Percentiles rank a stretch among this genome's conserved stretches.
These are phyloP conservation scores for Aschersonia sp. DNA, from an alignment of 2,329 filamentous ascomycete genomes.

Conservation along the genomic window DNA sequence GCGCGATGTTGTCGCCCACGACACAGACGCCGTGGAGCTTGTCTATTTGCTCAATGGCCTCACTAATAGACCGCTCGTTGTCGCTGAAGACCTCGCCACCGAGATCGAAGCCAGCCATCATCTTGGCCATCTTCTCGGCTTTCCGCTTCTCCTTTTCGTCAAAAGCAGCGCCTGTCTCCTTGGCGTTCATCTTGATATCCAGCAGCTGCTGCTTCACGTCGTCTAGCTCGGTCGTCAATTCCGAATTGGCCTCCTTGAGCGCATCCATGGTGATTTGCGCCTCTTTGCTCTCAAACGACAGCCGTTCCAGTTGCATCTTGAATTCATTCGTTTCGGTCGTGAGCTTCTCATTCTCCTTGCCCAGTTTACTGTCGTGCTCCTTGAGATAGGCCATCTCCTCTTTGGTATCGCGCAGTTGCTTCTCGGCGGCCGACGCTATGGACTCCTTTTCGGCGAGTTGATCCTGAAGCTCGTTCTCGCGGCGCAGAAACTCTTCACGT, in stretches of 20 bases:
- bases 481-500: constrained; percentile 83
- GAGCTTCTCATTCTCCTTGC: constrained; percentile 82
- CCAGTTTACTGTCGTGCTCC: constrained; percentile 68
- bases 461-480: constrained; percentile 95
- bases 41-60: constrained; percentile 74
- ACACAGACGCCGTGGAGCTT: constrained; percentile 62
- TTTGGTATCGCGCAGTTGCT: constrained; percentile 65
- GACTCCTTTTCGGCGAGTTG: constrained; percentile 89
- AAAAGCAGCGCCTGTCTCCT: constrained; percentile 75
- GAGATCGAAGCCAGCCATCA: constrained; percentile 98
- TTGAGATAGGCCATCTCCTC: constrained; percentile 78
- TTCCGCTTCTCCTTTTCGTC: constrained; percentile 99
- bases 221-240: constrained; percentile 82
- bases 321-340: constrained; percentile 79
- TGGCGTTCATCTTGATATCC: constrained; percentile 91
- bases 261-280: constrained; percentile 96
- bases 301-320: constrained; percentile 91
- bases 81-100: constrained; percentile 87
- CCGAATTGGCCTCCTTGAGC: constrained; percentile 86
- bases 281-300: constrained; percentile 93
- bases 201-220: constrained; percentile 92
- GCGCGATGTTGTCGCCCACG: constrained; percentile 63
- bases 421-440: constrained; percentile 63
- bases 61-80: constrained; percentile 73
- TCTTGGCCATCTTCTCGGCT: constrained; percentile 98